Evolutionary conservation across 495 filamentous ascomycete genomes (phyloP), one percentile per base, ranked within the genome.

Genomic region (Jackrogersella minutella): DNA sequence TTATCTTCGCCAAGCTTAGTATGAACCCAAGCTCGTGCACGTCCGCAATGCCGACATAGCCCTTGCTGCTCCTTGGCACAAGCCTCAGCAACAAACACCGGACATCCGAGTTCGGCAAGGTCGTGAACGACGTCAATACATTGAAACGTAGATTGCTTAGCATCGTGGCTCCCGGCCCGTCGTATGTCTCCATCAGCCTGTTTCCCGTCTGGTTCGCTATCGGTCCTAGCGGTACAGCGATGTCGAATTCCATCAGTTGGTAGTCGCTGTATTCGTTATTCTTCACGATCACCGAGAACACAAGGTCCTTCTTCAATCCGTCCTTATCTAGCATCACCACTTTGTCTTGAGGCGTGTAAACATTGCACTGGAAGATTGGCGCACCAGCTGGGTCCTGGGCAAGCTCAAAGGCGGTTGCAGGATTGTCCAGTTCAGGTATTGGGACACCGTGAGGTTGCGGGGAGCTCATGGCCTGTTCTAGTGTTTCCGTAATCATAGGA

Each of bases 91-190:
- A 2, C 16, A 43, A 19, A 14, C 36, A 39, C 36, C 36, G 36
- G 16, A 43, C 1, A 5, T 19, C 10, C 16, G 4, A 21, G 14
- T 21, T 5, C 1, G 16, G 16, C 4, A 19, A 9, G 4, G 14
- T 21, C 5, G 17, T 21, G 4, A 43, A 19, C 16, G 39, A 19
- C 39, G 17, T 6, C 41, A 62, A 36, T 28, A 68, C 65, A 44
- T 63, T 68, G 58, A 68, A 68, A 19, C 58, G 58, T 17, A 68
- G 36, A 16, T 68, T 59, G 13, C 40, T 66, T 31, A 66, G 41
- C 63, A 66, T 66, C 21, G 46, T 49, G 11, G 58, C 65, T 24
- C 65, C 58, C 1, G 59, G 58, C 16, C 65, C 65, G 2, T 22
- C 53, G 58, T 68, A 58, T 9, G 28, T 44, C 21, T 31, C 16